Percentiles rank a stretch among this genome's conserved stretches.
phyloP scores from a whole-genome alignment of 2,329 filamentous ascomycete species.

The Talaromyces amestolkiae region DNA sequence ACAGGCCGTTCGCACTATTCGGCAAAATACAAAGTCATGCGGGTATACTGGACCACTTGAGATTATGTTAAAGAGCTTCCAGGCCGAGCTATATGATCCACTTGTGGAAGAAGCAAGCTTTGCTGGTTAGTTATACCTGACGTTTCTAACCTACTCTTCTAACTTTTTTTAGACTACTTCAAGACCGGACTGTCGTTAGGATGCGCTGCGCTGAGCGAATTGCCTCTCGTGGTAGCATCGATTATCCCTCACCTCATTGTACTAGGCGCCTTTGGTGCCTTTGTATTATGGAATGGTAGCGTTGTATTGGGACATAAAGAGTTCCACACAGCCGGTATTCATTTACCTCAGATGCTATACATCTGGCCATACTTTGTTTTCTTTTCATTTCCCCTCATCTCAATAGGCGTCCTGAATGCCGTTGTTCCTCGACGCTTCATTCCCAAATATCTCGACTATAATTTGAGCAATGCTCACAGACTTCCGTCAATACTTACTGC shows the following conservation, averaged over 20 bases:
- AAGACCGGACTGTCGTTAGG: slow-evolving; percentile 62
- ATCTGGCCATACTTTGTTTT: slow-evolving; percentile 88
- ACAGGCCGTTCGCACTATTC: slow-evolving; percentile 39
- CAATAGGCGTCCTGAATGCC: slow-evolving; percentile 53
- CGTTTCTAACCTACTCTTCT: slow-evolving; percentile 19
- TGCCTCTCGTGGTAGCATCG: slow-evolving; percentile 39
- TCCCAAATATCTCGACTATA: slow-evolving; percentile 35
- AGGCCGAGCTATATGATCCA: slow-evolving; percentile 51
- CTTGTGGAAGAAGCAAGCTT: slow-evolving; percentile 48
- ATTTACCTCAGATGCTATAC: slow-evolving; percentile 90
- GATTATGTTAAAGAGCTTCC: slow-evolving; percentile 33
- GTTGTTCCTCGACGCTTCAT: slow-evolving; percentile 35
- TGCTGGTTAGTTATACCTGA: slow-evolving; percentile 41
- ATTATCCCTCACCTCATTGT: slow-evolving; percentile 58
- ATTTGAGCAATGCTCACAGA: slow-evolving; percentile 32
- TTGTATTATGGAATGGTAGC: slow-evolving; percentile 83
- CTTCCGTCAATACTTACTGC: slow-evolving; percentile 42
- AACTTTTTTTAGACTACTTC: slow-evolving; percentile 44
- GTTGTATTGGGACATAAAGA: slow-evolving; percentile 94
- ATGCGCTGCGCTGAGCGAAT: slow-evolving; percentile 53
- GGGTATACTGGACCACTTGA: slow-evolving; percentile 28
- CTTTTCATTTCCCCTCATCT: slow-evolving; percentile 78
- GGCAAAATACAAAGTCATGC: slow-evolving; percentile 29
- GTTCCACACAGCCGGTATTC: slow-evolving; percentile 86
- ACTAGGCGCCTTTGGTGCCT: slow-evolving; percentile 65